These are phyloP conservation scores for Isatis lusitanica DNA, from an alignment of 441 rosid genomes.

Conservation along the genomic window DNA sequence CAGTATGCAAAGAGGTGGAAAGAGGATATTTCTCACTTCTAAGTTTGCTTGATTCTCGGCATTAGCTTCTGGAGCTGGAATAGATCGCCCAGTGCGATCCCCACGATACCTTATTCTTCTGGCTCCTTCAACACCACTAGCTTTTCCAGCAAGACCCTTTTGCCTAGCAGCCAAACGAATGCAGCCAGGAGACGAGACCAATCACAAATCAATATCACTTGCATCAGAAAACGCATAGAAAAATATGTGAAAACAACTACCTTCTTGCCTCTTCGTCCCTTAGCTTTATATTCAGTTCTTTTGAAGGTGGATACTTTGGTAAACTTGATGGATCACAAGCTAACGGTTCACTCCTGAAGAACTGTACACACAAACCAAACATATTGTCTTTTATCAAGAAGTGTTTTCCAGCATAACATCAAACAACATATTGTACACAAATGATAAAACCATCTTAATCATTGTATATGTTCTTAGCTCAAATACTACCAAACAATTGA, in stretches of 20 bases:
- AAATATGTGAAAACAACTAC: conserved; percentile 31
- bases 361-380: conserved; percentile 50
- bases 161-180: conserved; percentile 46
- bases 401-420: neutral
- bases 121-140: conserved; percentile 56
- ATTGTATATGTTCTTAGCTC: no score
- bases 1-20: neutral
- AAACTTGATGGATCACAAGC: conserved; percentile 86
- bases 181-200: conserved; percentile 24
- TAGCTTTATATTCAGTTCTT: conserved; percentile 83
- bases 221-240: conserved; percentile 19
- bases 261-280: conserved; percentile 83
- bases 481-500: neutral
- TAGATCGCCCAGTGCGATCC: conserved; percentile 69
- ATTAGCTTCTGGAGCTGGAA: conserved; percentile 93
- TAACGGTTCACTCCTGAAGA: conserved; percentile 76
- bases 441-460: no score
- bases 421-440: no score
- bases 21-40: conserved; percentile 42
- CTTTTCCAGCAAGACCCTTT: conserved; percentile 58
- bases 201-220: conserved; percentile 7
- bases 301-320: conserved; percentile 91
- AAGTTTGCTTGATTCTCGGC: conserved; percentile 81
- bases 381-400: neutral
- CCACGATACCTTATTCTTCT: conserved; percentile 54